A percentile compares a stretch with the other conserved stretches of the same genome.
phyloP scores from a whole-genome alignment of 2,329 filamentous ascomycete genomes.

The Aureobasidium uvarum region DNA sequence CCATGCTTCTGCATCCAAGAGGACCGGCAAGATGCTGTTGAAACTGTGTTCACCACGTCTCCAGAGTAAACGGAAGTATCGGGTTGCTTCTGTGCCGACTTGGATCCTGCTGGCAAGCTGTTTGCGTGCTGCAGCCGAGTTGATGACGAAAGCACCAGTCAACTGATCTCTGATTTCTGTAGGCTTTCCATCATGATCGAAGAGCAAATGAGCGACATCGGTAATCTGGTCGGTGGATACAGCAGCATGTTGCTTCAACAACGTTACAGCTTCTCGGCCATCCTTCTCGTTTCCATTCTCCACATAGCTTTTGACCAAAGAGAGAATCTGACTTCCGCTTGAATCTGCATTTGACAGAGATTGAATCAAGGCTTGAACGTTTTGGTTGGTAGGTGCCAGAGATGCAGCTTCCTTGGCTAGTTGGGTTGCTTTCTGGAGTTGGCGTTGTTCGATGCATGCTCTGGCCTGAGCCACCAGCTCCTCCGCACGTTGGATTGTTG shows the following conservation, averaged over 20 bases:
- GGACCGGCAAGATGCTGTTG: slow-evolving; percentile 44
- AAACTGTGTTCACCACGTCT: slow-evolving; percentile 49
- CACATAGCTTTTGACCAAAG: slow-evolving; percentile 31
- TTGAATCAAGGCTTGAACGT: slow-evolving; percentile 16
- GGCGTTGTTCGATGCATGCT: slow-evolving; percentile 16
- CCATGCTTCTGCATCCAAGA: slow-evolving; percentile 47
- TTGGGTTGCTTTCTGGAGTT: slow-evolving; percentile 23
- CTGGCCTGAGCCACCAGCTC: slow-evolving; percentile 11
- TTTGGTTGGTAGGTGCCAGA: slow-evolving; percentile 19
- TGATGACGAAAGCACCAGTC: slow-evolving; percentile 34
- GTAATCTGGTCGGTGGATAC: slow-evolving; percentile 43
- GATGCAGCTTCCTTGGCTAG: slow-evolving; percentile 26
- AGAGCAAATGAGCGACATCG: slow-evolving; percentile 45
- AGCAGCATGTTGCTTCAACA: slow-evolving; percentile 33
- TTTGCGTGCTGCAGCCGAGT: slow-evolving; percentile 40
- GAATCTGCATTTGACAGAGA: not conserved
- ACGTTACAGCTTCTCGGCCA: slow-evolving; percentile 42
- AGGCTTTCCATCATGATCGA: slow-evolving; percentile 39
- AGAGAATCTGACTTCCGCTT: slow-evolving; percentile 1
- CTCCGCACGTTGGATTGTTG: slow-evolving; percentile 21
- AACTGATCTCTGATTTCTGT: slow-evolving; percentile 41
- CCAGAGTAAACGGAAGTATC: slow-evolving; percentile 45
- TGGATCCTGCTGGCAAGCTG: slow-evolving; percentile 38
- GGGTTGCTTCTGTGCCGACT: slow-evolving; percentile 22
- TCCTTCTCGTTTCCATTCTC: slow-evolving; percentile 39